phyloP scores from a whole-genome alignment of 108 stramenopile genomes.

The Skeletonema costatum region DNA sequence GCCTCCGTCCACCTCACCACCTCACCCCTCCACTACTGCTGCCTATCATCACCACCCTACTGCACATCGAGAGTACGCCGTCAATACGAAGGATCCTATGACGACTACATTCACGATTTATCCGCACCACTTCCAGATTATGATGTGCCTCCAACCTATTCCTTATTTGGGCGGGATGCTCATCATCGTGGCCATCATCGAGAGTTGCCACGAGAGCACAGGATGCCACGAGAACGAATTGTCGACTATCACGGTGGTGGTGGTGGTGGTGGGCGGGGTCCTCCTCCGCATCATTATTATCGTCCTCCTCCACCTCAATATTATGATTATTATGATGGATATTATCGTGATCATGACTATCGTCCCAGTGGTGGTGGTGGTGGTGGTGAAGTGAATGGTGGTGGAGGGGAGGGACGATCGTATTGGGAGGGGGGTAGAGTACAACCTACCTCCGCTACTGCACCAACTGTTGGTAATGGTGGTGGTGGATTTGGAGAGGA shows the following conservation, averaged over 20 bases:
- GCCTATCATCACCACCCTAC: too few species aligned
- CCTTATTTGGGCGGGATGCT: not conserved
- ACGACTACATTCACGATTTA: not conserved
- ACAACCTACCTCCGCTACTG: too few species aligned
- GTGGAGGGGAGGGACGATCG: not conserved
- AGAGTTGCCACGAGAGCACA: too few species aligned
- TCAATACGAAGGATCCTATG: not conserved
- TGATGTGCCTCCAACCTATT: not conserved
- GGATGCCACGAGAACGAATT: too few species aligned
- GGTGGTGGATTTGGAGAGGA: too few species aligned
- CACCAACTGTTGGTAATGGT: too few species aligned
- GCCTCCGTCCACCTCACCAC: too few species aligned
- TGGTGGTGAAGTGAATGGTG: not conserved
- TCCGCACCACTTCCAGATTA: not conserved
- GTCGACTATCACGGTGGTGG: not conserved
- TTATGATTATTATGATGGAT: not conserved
- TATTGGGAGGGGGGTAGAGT: not conserved
- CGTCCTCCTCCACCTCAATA: not conserved
- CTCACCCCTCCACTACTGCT: too few species aligned
- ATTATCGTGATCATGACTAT: not conserved
- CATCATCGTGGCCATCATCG: not conserved
- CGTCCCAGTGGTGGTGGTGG: not conserved
- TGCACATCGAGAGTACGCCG: too few species aligned
- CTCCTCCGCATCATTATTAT: not conserved
- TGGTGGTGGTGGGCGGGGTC: not conserved